Evolutionary conservation across 2,329 filamentous ascomycete species (phyloP), one percentile per base, ranked within the genome.

Genomic region (Diaporthe velutina): DNA sequence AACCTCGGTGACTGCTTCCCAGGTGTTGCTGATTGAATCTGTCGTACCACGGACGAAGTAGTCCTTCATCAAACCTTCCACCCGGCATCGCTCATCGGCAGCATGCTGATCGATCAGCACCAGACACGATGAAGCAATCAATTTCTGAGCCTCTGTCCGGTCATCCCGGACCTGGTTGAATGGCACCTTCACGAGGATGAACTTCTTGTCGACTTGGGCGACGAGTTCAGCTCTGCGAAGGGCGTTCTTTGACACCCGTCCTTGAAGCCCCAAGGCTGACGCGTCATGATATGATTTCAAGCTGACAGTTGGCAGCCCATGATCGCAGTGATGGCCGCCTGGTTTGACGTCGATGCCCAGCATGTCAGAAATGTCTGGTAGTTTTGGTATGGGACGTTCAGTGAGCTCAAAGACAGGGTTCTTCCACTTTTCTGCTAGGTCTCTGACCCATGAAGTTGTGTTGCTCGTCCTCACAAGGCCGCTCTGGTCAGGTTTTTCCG

Each of bases 71-170:
- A 99, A 86, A 0, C 83, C 81, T 81, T 99, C 97, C 1, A 98
- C 89, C 1, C 92, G 92, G 76, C 94, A 92, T 60, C 97, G 90
- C 84, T 99, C 97, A 81, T 98, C 96, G 4, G 96, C 97, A 0
- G 97, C 97, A 81, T 99, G 97, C 80, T 99, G 97, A 80, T 99
- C 97, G 8, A 98, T 88, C 52, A 98, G 86, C 0, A 98, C 88
- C 6, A 98, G 84, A 1, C 91, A 64, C 2, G 67, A 73, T 7
- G 75, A 73, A 13, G 40, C 15, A 3, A 22, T 12, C 2, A 33
- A 48, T 33, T 13, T 8, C 35, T 52, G 81, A 76, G 35, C 58
- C 58, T 75, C 73, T 9, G 42, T 5, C 22, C 38, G 35, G 1
- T 57, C 33, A 19, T 80, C 70, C 19, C 81, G 48, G 7, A 8